Evolutionary conservation across 352 stramenopile genomes (phyloP).

Genomic region (Globisporangium sylvaticum): DNA sequence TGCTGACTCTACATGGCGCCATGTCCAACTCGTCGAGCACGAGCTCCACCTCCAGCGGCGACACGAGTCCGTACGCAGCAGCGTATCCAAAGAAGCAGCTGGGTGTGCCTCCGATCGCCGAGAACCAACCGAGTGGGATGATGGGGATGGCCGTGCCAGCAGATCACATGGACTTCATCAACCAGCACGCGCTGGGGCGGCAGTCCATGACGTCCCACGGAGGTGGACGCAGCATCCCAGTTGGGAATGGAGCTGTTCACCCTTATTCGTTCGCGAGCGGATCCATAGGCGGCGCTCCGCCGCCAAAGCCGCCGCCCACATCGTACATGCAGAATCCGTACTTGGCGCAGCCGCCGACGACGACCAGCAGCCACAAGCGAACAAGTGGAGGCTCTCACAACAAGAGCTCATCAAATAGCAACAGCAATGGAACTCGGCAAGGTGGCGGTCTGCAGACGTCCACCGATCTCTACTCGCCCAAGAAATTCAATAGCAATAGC

Average conservation of each 20-base stretch:
- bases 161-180: constrained; percentile 40
- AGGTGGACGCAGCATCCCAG: constrained; percentile 15
- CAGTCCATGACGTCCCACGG: constrained; percentile 62
- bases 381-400: constrained; percentile 10
- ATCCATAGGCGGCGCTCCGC: constrained; percentile 5
- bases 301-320: constrained; percentile 44
- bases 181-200: constrained; percentile 28
- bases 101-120: constrained; percentile 29
- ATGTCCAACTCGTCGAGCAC: constrained; percentile 10
- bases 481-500: constrained; percentile 29
- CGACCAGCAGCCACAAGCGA: constrained; percentile 25
- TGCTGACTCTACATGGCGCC: constrained; percentile 11
- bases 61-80: constrained; percentile 14
- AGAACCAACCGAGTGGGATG: constrained; percentile 23
- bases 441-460: constrained; percentile 27
- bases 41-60: not conserved
- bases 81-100: constrained; percentile 18
- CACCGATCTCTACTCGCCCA: constrained; percentile 50
- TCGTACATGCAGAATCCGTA: constrained; percentile 52
- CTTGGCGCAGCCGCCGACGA: constrained; percentile 8
- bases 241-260: constrained; percentile 11
- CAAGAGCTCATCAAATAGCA: not conserved
- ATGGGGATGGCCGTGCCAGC: constrained; percentile 19
- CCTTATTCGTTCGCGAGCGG: constrained; percentile 26
- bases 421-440: constrained; percentile 2